These are phyloP conservation scores for Carallia pectinifolia DNA, from an alignment of 345 rosid species.

Conservation along the genomic window DNA sequence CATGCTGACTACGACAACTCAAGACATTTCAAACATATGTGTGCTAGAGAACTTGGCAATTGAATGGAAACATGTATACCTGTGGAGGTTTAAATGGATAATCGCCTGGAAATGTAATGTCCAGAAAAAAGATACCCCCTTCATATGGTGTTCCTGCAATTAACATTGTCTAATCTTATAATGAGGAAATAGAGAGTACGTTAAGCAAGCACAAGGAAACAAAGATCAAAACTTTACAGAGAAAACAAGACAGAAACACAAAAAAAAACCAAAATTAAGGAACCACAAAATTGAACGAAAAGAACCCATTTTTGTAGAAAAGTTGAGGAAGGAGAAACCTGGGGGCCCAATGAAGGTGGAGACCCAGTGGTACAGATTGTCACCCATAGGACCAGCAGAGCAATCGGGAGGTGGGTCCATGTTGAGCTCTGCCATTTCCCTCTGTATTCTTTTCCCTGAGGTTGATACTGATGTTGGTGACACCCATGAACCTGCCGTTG, in stretches of 20 bases:
- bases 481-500: constrained; percentile 65
- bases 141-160: constrained; percentile 79
- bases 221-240: neutral
- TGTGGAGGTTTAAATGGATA: constrained; percentile 93
- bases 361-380: constrained; percentile 91
- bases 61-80: constrained; percentile 36
- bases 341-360: constrained; percentile 80
- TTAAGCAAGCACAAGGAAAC: neutral
- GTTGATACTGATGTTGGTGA: constrained; percentile 78
- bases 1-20: neutral
- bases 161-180: neutral
- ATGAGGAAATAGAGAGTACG: neutral
- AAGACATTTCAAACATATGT: neutral
- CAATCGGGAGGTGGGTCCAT: constrained; percentile 72
- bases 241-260: neutral
- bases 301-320: constrained; percentile 1
- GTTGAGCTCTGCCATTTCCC: constrained; percentile 82
- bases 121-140: constrained; percentile 85
- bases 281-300: neutral
- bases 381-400: constrained; percentile 92
- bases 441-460: constrained; percentile 87
- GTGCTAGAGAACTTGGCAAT: neutral
- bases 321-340: constrained; percentile 31
- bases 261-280: neutral
- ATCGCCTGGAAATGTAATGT: constrained; percentile 69